Conservation (phyloP, 768 basidiomycete genomes). For the Hypsizygus marmoreus region DNA sequence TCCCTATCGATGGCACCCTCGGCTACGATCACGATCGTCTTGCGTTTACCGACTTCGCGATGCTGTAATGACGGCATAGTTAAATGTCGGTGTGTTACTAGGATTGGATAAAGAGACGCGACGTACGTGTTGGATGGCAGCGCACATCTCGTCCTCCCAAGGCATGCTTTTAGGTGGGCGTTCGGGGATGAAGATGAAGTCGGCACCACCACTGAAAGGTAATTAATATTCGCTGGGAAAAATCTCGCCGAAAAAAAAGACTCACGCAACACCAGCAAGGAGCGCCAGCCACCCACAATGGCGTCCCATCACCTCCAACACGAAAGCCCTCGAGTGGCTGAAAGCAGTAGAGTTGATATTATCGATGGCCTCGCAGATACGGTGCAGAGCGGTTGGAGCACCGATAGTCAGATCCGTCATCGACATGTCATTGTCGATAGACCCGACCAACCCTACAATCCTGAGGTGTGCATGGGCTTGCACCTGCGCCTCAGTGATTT, state of each 20-base stretch:
- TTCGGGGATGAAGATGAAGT: conserved; percentile 98
- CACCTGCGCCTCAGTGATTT: conserved; percentile 76
- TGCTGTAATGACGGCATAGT: too few species aligned
- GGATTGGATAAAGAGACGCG: not conserved
- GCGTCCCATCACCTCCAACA: conserved; percentile 99
- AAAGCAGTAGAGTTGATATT: conserved; percentile 96
- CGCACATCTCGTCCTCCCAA: conserved; percentile 95
- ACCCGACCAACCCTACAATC: conserved; percentile 98
- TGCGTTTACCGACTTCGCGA: conserved; percentile 89
- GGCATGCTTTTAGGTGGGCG: conserved; percentile 73
- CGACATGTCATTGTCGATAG: conserved; percentile 99
- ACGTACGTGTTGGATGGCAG: conserved; percentile 74
- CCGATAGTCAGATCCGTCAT: conserved; percentile 98
- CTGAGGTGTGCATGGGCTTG: conserved; percentile 79
- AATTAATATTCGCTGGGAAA: not conserved
- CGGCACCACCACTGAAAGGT: conserved; percentile 74
- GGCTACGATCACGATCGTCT: conserved; percentile 97
- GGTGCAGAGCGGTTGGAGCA: conserved; percentile 90
- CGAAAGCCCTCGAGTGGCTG: conserved; percentile 96
- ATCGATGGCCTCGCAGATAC: conserved; percentile 97
- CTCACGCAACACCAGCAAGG: conserved; percentile 86
- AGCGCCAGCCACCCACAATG: conserved; percentile 99
- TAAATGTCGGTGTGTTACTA: not conserved
- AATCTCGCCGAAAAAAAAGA: conserved; percentile 6
- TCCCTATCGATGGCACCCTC: conserved; percentile 91